Evolutionary conservation across 2,329 filamentous ascomycete genomes (phyloP), one percentile per base, ranked within the genome.

Genomic region (Periconia sp.): DNA sequence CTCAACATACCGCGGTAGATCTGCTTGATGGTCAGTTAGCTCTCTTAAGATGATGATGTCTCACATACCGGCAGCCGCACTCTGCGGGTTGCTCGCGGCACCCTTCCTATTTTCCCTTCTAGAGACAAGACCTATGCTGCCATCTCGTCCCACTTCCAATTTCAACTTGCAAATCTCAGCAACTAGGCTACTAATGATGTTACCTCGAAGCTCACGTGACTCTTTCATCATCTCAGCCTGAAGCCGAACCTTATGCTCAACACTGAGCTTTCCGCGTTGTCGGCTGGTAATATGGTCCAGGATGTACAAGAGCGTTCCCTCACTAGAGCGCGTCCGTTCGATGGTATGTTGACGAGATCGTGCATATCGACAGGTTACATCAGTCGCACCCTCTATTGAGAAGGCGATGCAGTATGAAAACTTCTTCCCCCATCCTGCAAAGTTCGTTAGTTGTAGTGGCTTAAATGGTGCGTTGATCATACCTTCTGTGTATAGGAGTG

Each of bases 401-500:
- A 99, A 99, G 37, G 92, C 94, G 47, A 99, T 86, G 75, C 92
- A 96, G 73, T 99, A 99, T 0, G 90, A 92, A 77, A 97, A 89
- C 76, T 94, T 95, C 78, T 94, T 94, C 57, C 87, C 85, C 94
- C 94, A 99, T 46, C 92, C 82, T 84, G 52, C 22, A 42, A 28
- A 18, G n/a, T 8, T 3, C 24, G 46, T 57, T 40, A 56, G 52
- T 17, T 25, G 25, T 45, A 24, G 17, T 23, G 36, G 34, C 19
- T 21, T n/a, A n/a, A 18, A 41, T 33, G 16, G 16, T 5, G 33
- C 16, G 18, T 26, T 29, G 24, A 36, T 71, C 78, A 46, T 73
- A 84, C 82, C 92, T 71, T 96, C 90, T 5, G 90, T 85, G 72
- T 97, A 97, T 8, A 97, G 80, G 32, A 89, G 82, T 36, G 94